Percentiles rank a stretch among this genome's conserved stretches.
phyloP scores from a whole-genome alignment of 768 basidiomycete species.

The Boletus eberwhitei region DNA sequence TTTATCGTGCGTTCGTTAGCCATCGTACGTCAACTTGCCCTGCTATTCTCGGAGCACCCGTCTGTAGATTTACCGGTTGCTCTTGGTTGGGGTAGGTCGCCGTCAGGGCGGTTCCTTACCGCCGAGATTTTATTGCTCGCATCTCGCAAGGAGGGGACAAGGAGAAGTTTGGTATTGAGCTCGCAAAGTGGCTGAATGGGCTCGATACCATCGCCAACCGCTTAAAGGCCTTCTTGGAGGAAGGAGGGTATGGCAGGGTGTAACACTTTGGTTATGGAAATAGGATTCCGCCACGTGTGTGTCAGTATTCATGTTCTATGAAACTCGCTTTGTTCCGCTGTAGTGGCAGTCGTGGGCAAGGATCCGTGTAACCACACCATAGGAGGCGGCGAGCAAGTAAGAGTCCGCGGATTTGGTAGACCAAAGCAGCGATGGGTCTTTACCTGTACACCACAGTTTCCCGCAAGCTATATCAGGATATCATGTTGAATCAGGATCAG shows the following conservation, averaged over 20 bases:
- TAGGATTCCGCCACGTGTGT: constrained; percentile 16
- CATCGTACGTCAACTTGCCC: constrained; percentile 22
- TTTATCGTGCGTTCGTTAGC: constrained; percentile 60
- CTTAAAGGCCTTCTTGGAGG: constrained; percentile 52
- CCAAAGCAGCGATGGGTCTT: not conserved
- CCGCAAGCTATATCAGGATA: constrained; percentile 1
- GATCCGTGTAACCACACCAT: not conserved
- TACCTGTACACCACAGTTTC: constrained; percentile 3
- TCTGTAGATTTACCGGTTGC: not conserved
- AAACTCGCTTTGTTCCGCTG: constrained; percentile 3
- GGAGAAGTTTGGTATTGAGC: constrained; percentile 56
- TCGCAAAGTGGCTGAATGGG: constrained; percentile 59
- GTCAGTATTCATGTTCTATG: not conserved
- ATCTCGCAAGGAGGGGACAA: constrained; percentile 61
- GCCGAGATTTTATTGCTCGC: constrained; percentile 58
- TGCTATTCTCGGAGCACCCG: not conserved
- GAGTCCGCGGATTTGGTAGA: constrained; percentile 19
- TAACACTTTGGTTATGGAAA: constrained; percentile 25
- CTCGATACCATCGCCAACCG: constrained; percentile 54
- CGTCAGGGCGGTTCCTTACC: constrained; percentile 59
- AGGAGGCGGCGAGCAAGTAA: constrained; percentile 12
- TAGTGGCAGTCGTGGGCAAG: not conserved
- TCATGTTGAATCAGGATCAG: not conserved
- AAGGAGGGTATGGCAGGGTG: constrained; percentile 57
- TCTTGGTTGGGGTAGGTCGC: constrained; percentile 41